A percentile compares a stretch with the other conserved stretches of the same genome.
Evolutionary conservation across 768 basidiomycete genomes (phyloP).

Genomic region (Termitomyces titanicus): DNA sequence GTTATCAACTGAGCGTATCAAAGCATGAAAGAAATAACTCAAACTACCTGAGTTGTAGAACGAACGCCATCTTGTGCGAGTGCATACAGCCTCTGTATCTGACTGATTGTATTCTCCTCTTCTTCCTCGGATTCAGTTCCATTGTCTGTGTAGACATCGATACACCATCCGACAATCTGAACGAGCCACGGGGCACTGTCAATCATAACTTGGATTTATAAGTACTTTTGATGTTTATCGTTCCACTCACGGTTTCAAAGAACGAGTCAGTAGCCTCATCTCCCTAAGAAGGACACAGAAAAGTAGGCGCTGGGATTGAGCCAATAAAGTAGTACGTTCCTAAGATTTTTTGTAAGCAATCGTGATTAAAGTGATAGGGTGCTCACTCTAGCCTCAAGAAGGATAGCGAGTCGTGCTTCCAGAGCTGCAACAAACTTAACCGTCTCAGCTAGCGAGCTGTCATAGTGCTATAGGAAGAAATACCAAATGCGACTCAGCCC

Average conservation of each 20-base stretch:
- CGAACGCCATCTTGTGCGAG: conserved; percentile 46
- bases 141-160: conserved; percentile 31
- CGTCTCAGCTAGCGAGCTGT: conserved; percentile 26
- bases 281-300: conserved; percentile 61
- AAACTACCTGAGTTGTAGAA: conserved; percentile 38
- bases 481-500: neutral
- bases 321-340: conserved; percentile 51
- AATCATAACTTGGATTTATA: neutral
- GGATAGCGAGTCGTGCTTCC: conserved; percentile 51
- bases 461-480: conserved; percentile 18
- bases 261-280: conserved; percentile 58
- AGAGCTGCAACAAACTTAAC: conserved; percentile 49
- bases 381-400: conserved; percentile 56
- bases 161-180: conserved; percentile 41
- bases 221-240: neutral
- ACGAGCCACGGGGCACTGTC: conserved; percentile 45
- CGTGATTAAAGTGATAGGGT: neutral
- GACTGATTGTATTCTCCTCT: conserved; percentile 33
- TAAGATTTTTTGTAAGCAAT: conserved; percentile 18
- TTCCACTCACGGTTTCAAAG: conserved; percentile 53
- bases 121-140: conserved; percentile 41
- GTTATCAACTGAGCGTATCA: conserved; percentile 11
- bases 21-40: conserved; percentile 11
- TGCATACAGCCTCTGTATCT: conserved; percentile 47
- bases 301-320: conserved; percentile 56